Percentiles rank a stretch among this genome's conserved stretches.
These are phyloP conservation scores for Zymoseptoria tritici DNA, from an alignment of 2,329 filamentous ascomycete species.

Conservation along the genomic window DNA sequence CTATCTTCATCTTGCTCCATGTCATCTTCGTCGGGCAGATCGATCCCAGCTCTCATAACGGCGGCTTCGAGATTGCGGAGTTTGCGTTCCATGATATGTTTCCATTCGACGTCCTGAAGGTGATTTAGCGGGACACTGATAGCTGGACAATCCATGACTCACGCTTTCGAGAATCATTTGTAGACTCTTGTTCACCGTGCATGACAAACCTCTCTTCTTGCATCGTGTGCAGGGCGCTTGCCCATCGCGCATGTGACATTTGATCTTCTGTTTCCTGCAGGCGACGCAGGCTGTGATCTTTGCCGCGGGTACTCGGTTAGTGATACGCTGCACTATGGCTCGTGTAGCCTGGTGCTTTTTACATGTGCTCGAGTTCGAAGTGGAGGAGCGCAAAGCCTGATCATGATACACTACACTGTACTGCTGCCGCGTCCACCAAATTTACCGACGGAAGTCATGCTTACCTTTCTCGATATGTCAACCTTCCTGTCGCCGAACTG, in stretches of 20 bases:
- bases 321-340: conserved; percentile 5
- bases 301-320: neutral
- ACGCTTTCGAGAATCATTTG: conserved; percentile 36
- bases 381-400: neutral
- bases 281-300: conserved; percentile 34
- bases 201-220: conserved; percentile 34
- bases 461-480: neutral
- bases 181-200: conserved; percentile 36
- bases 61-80: conserved; percentile 32
- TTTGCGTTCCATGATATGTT: conserved; percentile 32
- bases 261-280: conserved; percentile 37
- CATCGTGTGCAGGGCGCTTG: conserved; percentile 35
- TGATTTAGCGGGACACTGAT: neutral
- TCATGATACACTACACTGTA: neutral
- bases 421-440: neutral
- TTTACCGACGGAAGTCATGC: neutral
- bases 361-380: neutral
- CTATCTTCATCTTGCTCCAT: conserved; percentile 19
- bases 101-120: conserved; percentile 33
- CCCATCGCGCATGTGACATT: conserved; percentile 36
- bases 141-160: neutral
- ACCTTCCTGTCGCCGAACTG: conserved; percentile 16
- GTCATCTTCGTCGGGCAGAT: conserved; percentile 19
- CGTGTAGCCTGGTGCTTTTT: conserved; percentile 19
- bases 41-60: conserved; percentile 23